Percentiles rank a stretch among this genome's conserved stretches.
Conservation (phyloP, 805 yeast genomes). For the Candida parachauliodes region DNA sequence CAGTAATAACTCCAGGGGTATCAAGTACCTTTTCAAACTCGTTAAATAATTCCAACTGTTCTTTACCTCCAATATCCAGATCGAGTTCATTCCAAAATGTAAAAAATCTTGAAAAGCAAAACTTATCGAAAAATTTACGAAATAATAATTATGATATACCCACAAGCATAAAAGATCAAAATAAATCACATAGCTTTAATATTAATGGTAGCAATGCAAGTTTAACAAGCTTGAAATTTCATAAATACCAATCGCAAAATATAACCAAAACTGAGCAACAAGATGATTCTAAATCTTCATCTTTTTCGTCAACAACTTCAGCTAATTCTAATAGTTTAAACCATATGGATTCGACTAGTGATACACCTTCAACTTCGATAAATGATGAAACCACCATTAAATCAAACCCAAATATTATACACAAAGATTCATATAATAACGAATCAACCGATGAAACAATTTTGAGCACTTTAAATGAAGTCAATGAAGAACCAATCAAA, state of each 20-base stretch:
- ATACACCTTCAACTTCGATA: conserved; percentile 9
- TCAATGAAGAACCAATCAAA: conserved; percentile 7
- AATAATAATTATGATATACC: conserved; percentile 12
- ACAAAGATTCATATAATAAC: conserved; percentile 1
- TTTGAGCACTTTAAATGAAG: conserved; percentile 7
- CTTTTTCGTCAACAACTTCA: conserved; percentile 7
- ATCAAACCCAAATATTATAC: neutral
- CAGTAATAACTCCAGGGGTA: neutral
- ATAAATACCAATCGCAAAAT: conserved; percentile 8
- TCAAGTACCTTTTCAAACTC: neutral
- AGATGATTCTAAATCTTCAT: conserved; percentile 3
- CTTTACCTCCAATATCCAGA: conserved; percentile 1
- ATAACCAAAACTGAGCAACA: conserved; percentile 5
- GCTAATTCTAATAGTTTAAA: conserved; percentile 1
- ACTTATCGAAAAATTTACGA: conserved; percentile 13
- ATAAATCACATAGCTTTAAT: neutral
- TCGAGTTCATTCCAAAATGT: conserved; percentile 9
- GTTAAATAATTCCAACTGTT: neutral
- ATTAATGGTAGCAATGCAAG: conserved; percentile 5
- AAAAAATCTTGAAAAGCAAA: conserved; percentile 7
- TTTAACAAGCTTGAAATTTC: neutral
- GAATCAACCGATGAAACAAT: conserved; percentile 6
- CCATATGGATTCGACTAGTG: neutral
- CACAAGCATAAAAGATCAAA: conserved; percentile 10
- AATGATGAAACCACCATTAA: conserved; percentile 5